Evolutionary conservation across 306 rosid genomes (phyloP).

Genomic region (Lotus japonicus): DNA sequence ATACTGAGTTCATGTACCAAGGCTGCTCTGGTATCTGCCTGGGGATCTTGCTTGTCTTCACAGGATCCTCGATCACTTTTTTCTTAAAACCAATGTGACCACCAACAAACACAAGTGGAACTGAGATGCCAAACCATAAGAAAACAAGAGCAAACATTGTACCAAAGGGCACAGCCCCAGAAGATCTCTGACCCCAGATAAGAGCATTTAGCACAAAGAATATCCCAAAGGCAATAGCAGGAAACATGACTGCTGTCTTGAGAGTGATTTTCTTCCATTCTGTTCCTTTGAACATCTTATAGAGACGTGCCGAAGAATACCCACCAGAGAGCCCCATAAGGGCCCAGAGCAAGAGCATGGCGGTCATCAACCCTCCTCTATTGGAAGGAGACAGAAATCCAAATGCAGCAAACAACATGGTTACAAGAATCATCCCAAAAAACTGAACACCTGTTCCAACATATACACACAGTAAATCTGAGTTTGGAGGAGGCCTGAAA

Average conservation of each 20-base stretch:
- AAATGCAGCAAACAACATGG: conserved; percentile 83
- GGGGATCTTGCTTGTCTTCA: conserved; percentile 77
- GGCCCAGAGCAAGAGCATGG: conserved; percentile 89
- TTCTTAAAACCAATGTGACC: conserved; percentile 63
- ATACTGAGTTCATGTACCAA: conserved; percentile 75
- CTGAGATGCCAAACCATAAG: conserved; percentile 96
- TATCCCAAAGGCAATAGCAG: conserved; percentile 53
- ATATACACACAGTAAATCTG: conserved; percentile 73
- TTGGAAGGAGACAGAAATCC: conserved; percentile 88
- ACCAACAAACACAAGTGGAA: conserved; percentile 76
- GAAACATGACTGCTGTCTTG: conserved; percentile 74
- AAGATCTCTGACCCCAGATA: conserved; percentile 87
- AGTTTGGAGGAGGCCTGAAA: conserved; percentile 71
- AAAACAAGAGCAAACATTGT: conserved; percentile 92
- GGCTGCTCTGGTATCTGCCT: conserved; percentile 88
- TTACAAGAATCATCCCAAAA: conserved; percentile 82
- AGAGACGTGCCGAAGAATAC: conserved; percentile 60
- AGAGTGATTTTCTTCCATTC: conserved; percentile 71
- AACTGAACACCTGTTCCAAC: conserved; percentile 93
- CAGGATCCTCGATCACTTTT: conserved; percentile 62
- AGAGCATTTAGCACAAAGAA: conserved; percentile 81
- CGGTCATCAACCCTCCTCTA: conserved; percentile 91
- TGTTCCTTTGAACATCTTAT: conserved; percentile 69
- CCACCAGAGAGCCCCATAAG: conserved; percentile 82
- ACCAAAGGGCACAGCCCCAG: conserved; percentile 96